Evolutionary conservation across 805 yeast species (phyloP).

Genomic region (Yamadazyma philogaea): DNA sequence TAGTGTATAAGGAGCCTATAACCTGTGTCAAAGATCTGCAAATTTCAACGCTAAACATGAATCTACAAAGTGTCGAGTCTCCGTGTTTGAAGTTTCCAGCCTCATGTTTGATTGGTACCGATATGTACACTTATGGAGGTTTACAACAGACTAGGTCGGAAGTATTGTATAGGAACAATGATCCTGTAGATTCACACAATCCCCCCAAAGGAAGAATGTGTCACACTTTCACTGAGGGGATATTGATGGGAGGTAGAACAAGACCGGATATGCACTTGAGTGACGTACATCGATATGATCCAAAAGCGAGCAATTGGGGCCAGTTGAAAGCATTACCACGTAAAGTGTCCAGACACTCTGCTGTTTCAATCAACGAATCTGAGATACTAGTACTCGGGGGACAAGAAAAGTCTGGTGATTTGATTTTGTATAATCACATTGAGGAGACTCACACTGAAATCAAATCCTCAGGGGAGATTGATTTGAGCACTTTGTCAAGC

Average conservation of each 20-base stretch:
- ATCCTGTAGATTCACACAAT: conserved; percentile 21
- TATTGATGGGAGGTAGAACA: conserved; percentile 66
- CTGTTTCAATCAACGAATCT: conserved; percentile 25
- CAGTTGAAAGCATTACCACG: conserved; percentile 35
- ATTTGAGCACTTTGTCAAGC: conserved; percentile 28
- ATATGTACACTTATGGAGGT: conserved; percentile 40
- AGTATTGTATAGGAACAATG: conserved; percentile 9
- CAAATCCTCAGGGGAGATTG: conserved; percentile 13
- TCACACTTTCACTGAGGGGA: conserved; percentile 42
- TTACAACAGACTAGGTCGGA: conserved; percentile 29
- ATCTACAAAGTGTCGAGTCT: background rate
- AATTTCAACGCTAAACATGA: conserved; percentile 7
- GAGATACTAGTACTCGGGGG: conserved; percentile 55
- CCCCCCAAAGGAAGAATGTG: conserved; percentile 49
- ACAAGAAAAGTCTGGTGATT: conserved; percentile 10
- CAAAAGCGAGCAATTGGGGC: conserved; percentile 35
- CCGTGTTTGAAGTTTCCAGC: conserved; percentile 43
- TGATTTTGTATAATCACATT: conserved; percentile 20
- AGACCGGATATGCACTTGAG: conserved; percentile 49
- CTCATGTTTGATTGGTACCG: conserved; percentile 19
- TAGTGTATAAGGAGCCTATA: conserved; percentile 11
- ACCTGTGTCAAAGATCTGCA: background rate
- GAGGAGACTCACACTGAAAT: conserved; percentile 3
- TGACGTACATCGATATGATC: conserved; percentile 27
- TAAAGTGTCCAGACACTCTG: conserved; percentile 51